Percentiles rank a stretch among this genome's conserved stretches.
Evolutionary conservation across 306 rosid species (phyloP).

Genomic region (Benincasa hispida): DNA sequence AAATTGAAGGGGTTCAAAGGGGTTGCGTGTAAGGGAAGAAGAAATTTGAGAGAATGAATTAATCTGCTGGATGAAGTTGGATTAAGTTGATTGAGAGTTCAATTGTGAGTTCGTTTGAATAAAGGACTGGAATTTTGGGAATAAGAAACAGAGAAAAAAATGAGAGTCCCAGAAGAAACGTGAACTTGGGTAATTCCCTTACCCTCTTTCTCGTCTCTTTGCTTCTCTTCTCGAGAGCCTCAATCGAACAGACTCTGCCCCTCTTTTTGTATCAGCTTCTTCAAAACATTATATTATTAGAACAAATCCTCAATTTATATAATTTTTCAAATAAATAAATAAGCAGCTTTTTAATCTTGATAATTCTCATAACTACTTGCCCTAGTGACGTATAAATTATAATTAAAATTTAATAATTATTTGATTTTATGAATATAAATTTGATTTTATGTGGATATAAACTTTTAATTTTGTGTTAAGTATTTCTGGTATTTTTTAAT

Average conservation of each 20-base stretch:
- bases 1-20: not conserved
- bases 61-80: not conserved
- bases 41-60: not conserved
- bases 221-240: not conserved
- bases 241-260: not conserved
- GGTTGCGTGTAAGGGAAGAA: constrained; percentile 4
- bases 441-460: too few species aligned
- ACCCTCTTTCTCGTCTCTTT: not conserved
- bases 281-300: not conserved
- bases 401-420: too few species aligned
- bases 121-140: not conserved
- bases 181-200: not conserved
- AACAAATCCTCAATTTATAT: not conserved
- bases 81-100: not conserved
- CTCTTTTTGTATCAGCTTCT: not conserved
- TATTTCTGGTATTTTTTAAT: too few species aligned
- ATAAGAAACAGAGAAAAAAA: not conserved
- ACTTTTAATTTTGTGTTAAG: too few species aligned
- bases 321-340: too few species aligned
- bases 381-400: too few species aligned
- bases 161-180: not conserved
- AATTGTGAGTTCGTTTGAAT: not conserved
- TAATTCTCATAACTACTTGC: too few species aligned
- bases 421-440: too few species aligned
- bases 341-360: too few species aligned